Base-by-base conservation (phyloP, 139 green algal genomes). In the Chlorella sp. region DNA sequence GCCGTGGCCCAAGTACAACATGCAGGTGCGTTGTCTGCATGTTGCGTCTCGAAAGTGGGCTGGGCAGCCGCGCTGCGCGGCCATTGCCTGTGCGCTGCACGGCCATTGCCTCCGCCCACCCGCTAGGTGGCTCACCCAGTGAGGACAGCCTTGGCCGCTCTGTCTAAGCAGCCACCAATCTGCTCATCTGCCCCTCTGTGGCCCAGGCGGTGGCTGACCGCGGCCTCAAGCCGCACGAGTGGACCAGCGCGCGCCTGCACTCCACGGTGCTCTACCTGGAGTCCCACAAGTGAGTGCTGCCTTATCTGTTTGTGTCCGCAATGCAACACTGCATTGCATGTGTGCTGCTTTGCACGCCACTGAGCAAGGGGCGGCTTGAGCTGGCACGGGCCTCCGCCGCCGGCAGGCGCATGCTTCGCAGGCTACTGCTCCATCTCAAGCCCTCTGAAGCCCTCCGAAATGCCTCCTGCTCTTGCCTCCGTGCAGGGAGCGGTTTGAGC, bases 1-100 rank as follows among this genome's bases (percentile, higher is more conserved):
- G 92, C 94, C 95, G 0, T 98, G 96, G 93, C 90, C 97, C 70
- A 99, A 99, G 93, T 99, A 99, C 94, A 95, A 84, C 85, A 90
- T 97, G 77, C 85, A 69, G 60, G 60, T 69, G 60, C 19, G 60
- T 14, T 8, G 4, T 26, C n/a, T n/a, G n/a, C n/a, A n/a, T n/a
- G n/a, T n/a, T n/a, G n/a, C n/a, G n/a, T n/a, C n/a, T n/a, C n/a
- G n/a, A n/a, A n/a, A n/a, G n/a, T n/a, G n/a, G n/a, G n/a, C n/a
- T n/a, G n/a, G n/a, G n/a, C n/a, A n/a, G n/a, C n/a, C n/a, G n/a
- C n/a, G n/a, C n/a, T n/a, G n/a, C n/a, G n/a, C n/a, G n/a, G n/a
- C n/a, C n/a, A n/a, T n/a, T n/a, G n/a, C n/a, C n/a, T n/a, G n/a
- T n/a, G n/a, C n/a, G n/a, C n/a, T n/a, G n/a, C n/a, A n/a, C n/a